These are phyloP conservation scores for Aspergillus sp. DNA, from an alignment of 2,329 filamentous ascomycete genomes.

Conservation along the genomic window DNA sequence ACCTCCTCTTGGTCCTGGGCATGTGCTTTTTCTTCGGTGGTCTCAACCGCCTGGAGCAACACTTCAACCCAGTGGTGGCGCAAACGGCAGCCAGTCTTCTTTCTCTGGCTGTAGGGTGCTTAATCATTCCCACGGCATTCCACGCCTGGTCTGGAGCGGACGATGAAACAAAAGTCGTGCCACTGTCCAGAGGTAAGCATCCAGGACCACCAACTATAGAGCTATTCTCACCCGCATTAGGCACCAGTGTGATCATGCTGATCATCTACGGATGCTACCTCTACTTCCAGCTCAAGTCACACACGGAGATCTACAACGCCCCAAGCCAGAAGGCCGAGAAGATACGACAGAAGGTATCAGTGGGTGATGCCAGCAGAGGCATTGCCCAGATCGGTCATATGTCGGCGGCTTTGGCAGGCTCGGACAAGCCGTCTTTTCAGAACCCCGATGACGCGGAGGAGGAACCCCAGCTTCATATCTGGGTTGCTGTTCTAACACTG, in stretches of 20 bases:
- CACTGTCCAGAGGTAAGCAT: slow-evolving; percentile 34
- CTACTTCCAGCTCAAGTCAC: slow-evolving; percentile 87
- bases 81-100: slow-evolving; percentile 84
- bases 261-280: slow-evolving; percentile 82
- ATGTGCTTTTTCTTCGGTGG: slow-evolving; percentile 93
- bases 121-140: slow-evolving; percentile 91
- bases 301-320: slow-evolving; percentile 75
- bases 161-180: slow-evolving; percentile 27
- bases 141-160: slow-evolving; percentile 52
- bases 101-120: slow-evolving; percentile 72
- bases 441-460: slow-evolving; percentile 71
- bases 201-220: not conserved
- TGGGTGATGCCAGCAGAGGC: slow-evolving; percentile 51
- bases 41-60: slow-evolving; percentile 74
- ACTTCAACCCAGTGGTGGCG: slow-evolving; percentile 88
- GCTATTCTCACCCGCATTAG: slow-evolving; percentile 13
- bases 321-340: slow-evolving; percentile 76
- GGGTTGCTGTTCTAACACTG: slow-evolving; percentile 71
- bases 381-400: slow-evolving; percentile 56
- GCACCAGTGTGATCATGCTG: slow-evolving; percentile 73
- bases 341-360: slow-evolving; percentile 45
- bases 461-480: slow-evolving; percentile 70
- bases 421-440: slow-evolving; percentile 49
- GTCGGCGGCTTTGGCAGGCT: slow-evolving; percentile 51
- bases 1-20: slow-evolving; percentile 82